phyloP scores from a whole-genome alignment of 352 stramenopile genomes.

The Pythium aristosporum region DNA sequence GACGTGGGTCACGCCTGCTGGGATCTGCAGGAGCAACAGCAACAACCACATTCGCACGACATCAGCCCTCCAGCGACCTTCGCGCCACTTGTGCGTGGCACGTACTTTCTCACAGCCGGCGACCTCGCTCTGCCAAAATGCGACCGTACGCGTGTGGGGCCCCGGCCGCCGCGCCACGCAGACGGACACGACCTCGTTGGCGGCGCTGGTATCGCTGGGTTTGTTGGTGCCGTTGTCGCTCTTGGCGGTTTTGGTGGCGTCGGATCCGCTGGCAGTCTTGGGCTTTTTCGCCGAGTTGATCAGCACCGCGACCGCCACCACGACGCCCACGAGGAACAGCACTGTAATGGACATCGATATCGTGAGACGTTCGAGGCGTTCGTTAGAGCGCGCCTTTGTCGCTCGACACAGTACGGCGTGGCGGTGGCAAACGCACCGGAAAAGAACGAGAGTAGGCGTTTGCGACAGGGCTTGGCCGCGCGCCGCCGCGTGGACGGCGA shows the following conservation, averaged over 20 bases:
- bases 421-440: slow-evolving; percentile 11
- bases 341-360: slow-evolving; percentile 3
- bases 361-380: background rate
- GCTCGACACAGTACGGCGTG: too few species aligned
- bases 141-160: slow-evolving; percentile 57
- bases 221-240: background rate
- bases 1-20: slow-evolving; percentile 68
- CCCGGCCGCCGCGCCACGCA: slow-evolving; percentile 31
- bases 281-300: slow-evolving; percentile 20
- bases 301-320: slow-evolving; percentile 42
- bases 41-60: slow-evolving; percentile 20
- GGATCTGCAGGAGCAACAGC: slow-evolving; percentile 23
- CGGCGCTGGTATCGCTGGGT: too few species aligned
- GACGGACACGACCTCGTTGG: background rate
- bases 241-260: background rate
- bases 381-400: background rate
- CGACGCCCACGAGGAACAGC: slow-evolving; percentile 28
- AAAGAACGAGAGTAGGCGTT: slow-evolving; percentile 21
- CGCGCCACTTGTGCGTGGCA: background rate
- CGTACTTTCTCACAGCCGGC: slow-evolving; percentile 63
- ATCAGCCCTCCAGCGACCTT: background rate
- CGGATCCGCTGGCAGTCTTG: background rate
- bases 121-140: slow-evolving; percentile 83
- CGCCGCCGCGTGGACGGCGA: slow-evolving; percentile 7
- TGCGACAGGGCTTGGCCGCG: slow-evolving; percentile 1